Percentiles rank a stretch among this genome's conserved stretches.
Evolutionary conservation across 495 filamentous ascomycete species (phyloP).

Genomic region (Sabuloglossum arenarium): DNA sequence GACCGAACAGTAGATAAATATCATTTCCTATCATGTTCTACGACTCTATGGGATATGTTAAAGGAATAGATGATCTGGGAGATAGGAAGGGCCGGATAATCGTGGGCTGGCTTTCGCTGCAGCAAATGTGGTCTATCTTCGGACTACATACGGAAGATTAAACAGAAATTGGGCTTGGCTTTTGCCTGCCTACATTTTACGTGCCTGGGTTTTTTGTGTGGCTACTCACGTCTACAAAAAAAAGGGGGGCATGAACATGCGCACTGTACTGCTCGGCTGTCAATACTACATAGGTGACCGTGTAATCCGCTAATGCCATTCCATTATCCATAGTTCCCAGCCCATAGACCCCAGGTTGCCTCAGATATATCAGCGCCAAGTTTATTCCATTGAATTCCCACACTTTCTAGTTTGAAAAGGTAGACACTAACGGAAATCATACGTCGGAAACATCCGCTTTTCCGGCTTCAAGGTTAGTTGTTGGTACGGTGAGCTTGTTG

Average conservation of each 20-base stretch:
- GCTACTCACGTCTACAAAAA: neutral
- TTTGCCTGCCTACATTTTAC: neutral
- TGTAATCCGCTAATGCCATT: too few relatives aligned
- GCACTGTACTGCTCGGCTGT: neutral
- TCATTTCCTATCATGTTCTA: too few relatives aligned
- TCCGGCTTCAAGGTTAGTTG: constrained; percentile 37
- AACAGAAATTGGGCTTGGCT: neutral
- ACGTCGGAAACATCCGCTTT: constrained; percentile 20
- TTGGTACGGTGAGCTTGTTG: constrained; percentile 49
- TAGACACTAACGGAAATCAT: constrained; percentile 16
- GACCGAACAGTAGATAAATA: constrained; percentile 43
- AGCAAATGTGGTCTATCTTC: neutral
- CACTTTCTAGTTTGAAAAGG: too few relatives aligned
- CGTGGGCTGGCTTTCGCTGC: neutral
- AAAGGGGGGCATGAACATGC: neutral
- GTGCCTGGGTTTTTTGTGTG: neutral
- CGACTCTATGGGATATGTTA: too few relatives aligned
- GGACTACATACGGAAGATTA: neutral
- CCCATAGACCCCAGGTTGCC: too few relatives aligned
- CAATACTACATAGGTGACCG: neutral
- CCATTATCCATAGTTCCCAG: too few relatives aligned
- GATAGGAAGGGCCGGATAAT: neutral
- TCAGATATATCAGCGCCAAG: too few relatives aligned
- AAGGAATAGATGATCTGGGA: too few relatives aligned
- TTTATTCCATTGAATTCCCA: too few relatives aligned